Conservation (phyloP, 805 yeast species). For the Dipodascopsis uninucleata region DNA sequence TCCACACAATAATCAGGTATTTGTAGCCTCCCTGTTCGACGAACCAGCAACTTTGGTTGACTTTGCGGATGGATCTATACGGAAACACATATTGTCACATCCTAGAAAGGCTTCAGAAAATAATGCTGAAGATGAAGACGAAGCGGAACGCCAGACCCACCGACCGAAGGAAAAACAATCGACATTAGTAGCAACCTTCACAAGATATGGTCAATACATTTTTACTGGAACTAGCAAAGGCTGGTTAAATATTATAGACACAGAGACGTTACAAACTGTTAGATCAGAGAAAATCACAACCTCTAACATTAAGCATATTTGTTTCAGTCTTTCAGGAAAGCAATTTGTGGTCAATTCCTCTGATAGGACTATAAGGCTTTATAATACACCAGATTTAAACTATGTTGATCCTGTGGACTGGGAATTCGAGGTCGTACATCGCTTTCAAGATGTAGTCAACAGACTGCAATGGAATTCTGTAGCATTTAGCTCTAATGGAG, state of each 20-base stretch:
- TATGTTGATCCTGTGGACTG: constrained; percentile 38
- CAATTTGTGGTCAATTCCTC: constrained; percentile 34
- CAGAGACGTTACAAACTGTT: constrained; percentile 36
- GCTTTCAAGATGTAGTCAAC: constrained; percentile 87
- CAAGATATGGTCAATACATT: constrained; percentile 52
- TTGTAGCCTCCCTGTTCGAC: constrained; percentile 65
- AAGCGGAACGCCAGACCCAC: constrained; percentile 28
- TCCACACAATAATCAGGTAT: constrained; percentile 35
- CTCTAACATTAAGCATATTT: constrained; percentile 70
- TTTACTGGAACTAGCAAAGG: constrained; percentile 82
- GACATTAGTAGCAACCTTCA: constrained; percentile 50
- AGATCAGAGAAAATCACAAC: constrained; percentile 56
- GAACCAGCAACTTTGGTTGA: constrained; percentile 56
- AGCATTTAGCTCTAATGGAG: constrained; percentile 67
- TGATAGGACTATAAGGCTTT: constrained; percentile 36
- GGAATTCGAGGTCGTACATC: constrained; percentile 68
- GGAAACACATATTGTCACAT: constrained; percentile 13
- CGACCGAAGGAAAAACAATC: constrained; percentile 41
- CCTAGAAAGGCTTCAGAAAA: constrained; percentile 4
- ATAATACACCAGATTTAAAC: constrained; percentile 32
- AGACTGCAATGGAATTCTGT: constrained; percentile 84
- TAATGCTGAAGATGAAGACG: constrained; percentile 10
- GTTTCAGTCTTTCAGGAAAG: constrained; percentile 60
- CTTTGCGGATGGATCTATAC: constrained; percentile 25
- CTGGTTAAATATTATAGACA: constrained; percentile 50